Evolutionary conservation across 2,329 filamentous ascomycete species (phyloP).

Genomic region (Neofusicoccum umdonicola): DNA sequence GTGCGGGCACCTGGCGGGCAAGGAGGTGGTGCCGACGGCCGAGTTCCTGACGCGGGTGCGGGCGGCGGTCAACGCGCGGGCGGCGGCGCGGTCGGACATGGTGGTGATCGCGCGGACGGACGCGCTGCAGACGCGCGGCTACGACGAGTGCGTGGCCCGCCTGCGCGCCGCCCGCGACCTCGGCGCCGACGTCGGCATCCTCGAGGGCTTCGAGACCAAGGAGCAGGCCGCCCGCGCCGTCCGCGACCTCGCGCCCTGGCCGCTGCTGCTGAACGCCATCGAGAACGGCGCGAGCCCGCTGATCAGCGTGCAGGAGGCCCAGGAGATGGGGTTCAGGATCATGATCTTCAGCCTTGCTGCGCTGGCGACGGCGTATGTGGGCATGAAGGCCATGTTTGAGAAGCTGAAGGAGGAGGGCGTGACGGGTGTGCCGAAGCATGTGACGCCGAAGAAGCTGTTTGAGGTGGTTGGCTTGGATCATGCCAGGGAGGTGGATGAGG

Average conservation of each 20-base stretch:
- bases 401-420: slow-evolving; percentile 41
- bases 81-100: slow-evolving; percentile 53
- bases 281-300: slow-evolving; percentile 56
- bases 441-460: slow-evolving; percentile 51
- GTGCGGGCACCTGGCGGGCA: slow-evolving; percentile 63
- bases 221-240: slow-evolving; percentile 51
- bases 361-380: slow-evolving; percentile 48
- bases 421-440: slow-evolving; percentile 42
- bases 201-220: slow-evolving; percentile 56
- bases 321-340: slow-evolving; percentile 56
- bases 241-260: slow-evolving; percentile 49
- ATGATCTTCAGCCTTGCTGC: slow-evolving; percentile 57
- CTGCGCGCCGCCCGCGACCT: slow-evolving; percentile 51
- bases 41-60: slow-evolving; percentile 55
- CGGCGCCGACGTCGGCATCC: slow-evolving; percentile 60
- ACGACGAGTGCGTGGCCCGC: slow-evolving; percentile 54
- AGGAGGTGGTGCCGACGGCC: slow-evolving; percentile 55
- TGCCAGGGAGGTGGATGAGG: background rate
- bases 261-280: slow-evolving; percentile 58
- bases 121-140: slow-evolving; percentile 57
- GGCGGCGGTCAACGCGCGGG: slow-evolving; percentile 53
- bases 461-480: slow-evolving; percentile 50
- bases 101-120: slow-evolving; percentile 66
- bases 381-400: slow-evolving; percentile 39
- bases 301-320: slow-evolving; percentile 52